phyloP scores from a whole-genome alignment of 306 rosid genomes.

The Medicago lupulina region DNA sequence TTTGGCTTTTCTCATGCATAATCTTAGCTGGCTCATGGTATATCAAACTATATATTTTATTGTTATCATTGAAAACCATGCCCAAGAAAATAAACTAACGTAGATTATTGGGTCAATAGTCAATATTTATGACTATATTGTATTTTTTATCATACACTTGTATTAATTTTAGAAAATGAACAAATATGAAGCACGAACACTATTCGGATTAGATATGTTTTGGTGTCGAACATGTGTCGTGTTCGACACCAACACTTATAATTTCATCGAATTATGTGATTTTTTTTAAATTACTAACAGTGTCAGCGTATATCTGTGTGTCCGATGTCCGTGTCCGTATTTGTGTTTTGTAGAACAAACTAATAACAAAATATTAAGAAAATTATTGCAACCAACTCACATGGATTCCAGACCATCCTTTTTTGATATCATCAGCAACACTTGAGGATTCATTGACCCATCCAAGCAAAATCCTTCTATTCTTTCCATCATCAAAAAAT shows the following conservation, averaged over 20 bases:
- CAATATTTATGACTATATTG: background rate
- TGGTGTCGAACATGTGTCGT: too few relatives aligned
- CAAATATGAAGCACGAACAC: too few relatives aligned
- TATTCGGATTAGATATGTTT: too few relatives aligned
- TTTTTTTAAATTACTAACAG: too few relatives aligned
- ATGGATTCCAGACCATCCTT: slow-evolving; percentile 93
- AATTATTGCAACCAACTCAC: slow-evolving; percentile 47
- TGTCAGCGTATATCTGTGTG: too few relatives aligned
- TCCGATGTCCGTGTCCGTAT: too few relatives aligned
- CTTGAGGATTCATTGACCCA: slow-evolving; percentile 87
- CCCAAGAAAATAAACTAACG: background rate
- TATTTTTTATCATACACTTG: too few relatives aligned
- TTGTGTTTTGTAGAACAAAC: too few relatives aligned
- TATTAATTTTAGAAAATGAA: background rate
- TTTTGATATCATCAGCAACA: slow-evolving; percentile 58
- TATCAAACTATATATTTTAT: slow-evolving; percentile 11
- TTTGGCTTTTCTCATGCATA: background rate
- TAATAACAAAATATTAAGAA: slow-evolving; percentile 11
- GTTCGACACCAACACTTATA: too few relatives aligned
- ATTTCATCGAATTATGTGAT: too few relatives aligned
- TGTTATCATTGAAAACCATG: background rate
- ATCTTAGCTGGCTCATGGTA: slow-evolving; percentile 33
- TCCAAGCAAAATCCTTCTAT: slow-evolving; percentile 75
- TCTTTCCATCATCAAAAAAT: slow-evolving; percentile 62
- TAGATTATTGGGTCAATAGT: background rate